Base-by-base conservation (phyloP, 495 filamentous ascomycete genomes). In the Penicillium ochrochloron region DNA sequence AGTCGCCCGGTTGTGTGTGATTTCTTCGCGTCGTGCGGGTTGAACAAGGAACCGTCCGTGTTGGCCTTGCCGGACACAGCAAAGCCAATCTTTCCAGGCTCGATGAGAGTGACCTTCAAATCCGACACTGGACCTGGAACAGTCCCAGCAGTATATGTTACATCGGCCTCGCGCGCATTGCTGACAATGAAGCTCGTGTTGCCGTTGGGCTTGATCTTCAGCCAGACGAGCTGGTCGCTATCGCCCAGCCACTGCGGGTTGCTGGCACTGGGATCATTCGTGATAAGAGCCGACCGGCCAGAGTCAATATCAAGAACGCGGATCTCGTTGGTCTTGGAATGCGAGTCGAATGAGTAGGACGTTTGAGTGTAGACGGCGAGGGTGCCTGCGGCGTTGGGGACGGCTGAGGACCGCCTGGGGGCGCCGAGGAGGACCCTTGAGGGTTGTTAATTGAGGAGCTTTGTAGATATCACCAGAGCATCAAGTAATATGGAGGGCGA, bases 261-360 rank as follows among this genome's bases (percentile, higher is more conserved):
- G 68, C 83, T 89, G 14, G 85, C 84, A 21, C 82, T 80, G 14
- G 82, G 64, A 48, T 91, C 86, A 57, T 88, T 86, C 55, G 86
- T 89, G 29, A 97, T 75, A 6, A 90, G 72, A 0, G 79, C 82
- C 0, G 90, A 90, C 53, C 88, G 83, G 51, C 91, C 90, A 17
- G 83, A 88, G 29, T 79, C 74, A 55, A 94, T 84, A 56, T 96
- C 88, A 2, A 98, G 76, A 1, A 95, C 76, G 27, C 88, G 86
- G 66, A 96, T 90, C 69, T 94, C 89, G 37, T 83, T 83, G 14
- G 80, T 89, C 76, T 90, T 92, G 52, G 84, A 84, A 74, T 97
- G 94, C 0, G 86, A 80, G 52, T 91, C 83, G 76, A 98, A 97
- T 23, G 88, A 93, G 72, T 97, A 98, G 9, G 88, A 87, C 0